A percentile compares a stretch with the other conserved stretches of the same genome.
Conservation (phyloP, 441 rosid genomes). For the Raphanus hybrid region DNA sequence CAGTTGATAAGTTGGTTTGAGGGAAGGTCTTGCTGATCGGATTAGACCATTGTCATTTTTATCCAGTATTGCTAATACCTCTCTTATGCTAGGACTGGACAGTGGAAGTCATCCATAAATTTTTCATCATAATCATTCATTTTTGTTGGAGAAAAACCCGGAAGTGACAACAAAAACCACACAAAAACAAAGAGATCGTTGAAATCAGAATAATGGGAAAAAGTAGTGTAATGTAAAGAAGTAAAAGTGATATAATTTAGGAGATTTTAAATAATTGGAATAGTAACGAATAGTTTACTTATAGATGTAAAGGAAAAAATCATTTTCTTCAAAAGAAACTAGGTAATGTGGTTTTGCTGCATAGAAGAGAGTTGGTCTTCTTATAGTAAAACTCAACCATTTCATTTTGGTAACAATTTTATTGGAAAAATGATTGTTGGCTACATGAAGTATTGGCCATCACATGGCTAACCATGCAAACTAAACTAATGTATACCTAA, state of each 20-base stretch:
- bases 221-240: neutral
- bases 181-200: neutral
- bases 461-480: too few species aligned
- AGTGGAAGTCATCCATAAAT: conserved; percentile 22
- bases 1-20: neutral
- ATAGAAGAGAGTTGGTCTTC: neutral
- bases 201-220: neutral
- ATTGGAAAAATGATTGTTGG: neutral
- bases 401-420: conserved; percentile 16
- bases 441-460: too few species aligned
- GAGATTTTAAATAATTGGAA: neutral
- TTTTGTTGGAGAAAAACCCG: neutral
- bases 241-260: neutral
- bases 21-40: conserved; percentile 14
- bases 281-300: neutral
- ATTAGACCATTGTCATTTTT: conserved; percentile 8
- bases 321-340: neutral
- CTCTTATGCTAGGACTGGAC: neutral
- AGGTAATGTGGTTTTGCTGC: neutral
- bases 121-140: conserved; percentile 27
- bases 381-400: conserved; percentile 9
- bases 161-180: neutral
- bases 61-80: conserved; percentile 5
- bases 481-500: too few species aligned
- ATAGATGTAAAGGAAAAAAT: neutral